Conservation (phyloP, 768 basidiomycete genomes). For the Phallus indusiatus region DNA sequence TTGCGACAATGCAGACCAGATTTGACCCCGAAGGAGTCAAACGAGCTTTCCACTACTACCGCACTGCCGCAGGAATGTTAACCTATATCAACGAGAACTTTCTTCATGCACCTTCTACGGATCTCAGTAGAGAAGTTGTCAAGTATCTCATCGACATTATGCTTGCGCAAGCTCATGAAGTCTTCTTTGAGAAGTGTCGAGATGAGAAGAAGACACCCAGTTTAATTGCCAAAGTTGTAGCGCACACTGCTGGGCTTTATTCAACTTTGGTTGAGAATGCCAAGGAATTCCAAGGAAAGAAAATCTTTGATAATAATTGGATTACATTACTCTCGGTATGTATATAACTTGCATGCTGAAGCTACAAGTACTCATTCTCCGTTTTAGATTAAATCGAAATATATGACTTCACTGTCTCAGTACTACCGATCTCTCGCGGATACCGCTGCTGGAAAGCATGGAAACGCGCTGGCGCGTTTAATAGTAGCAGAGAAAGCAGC, state of each 20-base stretch:
- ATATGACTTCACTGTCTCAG: conserved; percentile 78
- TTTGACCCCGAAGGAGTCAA: conserved; percentile 89
- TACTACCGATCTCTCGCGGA: conserved; percentile 83
- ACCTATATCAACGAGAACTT: conserved; percentile 99
- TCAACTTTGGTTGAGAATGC: conserved; percentile 77
- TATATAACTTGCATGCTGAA: not conserved
- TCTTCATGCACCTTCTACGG: conserved; percentile 92
- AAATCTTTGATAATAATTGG: conserved; percentile 94
- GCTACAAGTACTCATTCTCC: conserved; percentile 4
- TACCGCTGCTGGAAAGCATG: conserved; percentile 65
- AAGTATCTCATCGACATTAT: conserved; percentile 86
- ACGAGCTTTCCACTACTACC: conserved; percentile 86
- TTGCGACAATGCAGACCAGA: conserved; percentile 77
- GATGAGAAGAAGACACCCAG: conserved; percentile 81
- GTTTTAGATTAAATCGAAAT: conserved; percentile 78
- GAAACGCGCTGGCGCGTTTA: conserved; percentile 76
- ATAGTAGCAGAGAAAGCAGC: conserved; percentile 67
- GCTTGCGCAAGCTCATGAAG: conserved; percentile 89
- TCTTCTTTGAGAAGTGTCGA: conserved; percentile 91
- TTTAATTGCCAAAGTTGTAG: conserved; percentile 74
- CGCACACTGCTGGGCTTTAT: conserved; percentile 79
- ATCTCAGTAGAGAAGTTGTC: conserved; percentile 88
- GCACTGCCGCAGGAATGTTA: conserved; percentile 90
- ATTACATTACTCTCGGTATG: conserved; percentile 72
- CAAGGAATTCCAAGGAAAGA: conserved; percentile 95